phyloP scores from a whole-genome alignment of 345 rosid genomes.

The Populus euphratica region DNA sequence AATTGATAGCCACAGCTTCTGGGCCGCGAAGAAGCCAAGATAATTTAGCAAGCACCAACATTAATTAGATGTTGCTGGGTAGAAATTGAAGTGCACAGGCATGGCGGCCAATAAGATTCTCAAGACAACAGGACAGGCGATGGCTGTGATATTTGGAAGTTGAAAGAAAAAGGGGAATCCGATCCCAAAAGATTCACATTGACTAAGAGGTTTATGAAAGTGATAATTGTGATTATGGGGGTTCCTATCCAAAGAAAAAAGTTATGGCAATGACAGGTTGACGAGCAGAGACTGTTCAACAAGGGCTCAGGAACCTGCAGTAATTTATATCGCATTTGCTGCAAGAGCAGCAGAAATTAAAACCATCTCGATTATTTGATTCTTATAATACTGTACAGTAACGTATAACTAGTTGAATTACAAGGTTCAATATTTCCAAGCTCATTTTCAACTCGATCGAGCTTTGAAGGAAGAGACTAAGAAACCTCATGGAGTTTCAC shows the following conservation, averaged over 20 bases:
- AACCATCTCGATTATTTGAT: not conserved
- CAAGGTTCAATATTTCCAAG: slow-evolving; percentile 1
- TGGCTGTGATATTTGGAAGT: not conserved
- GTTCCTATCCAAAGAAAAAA: not conserved
- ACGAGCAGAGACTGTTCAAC: too few species aligned
- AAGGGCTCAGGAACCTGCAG: not conserved
- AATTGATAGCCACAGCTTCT: not conserved
- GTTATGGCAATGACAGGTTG: too few species aligned
- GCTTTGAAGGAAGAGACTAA: not conserved
- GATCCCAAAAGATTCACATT: not conserved
- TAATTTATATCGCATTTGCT: not conserved
- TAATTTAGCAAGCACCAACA: not conserved
- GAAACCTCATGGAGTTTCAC: slow-evolving; percentile 18
- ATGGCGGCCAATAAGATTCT: not conserved
- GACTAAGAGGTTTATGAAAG: not conserved
- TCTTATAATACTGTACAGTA: not conserved
- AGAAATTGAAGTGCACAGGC: not conserved
- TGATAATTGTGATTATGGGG: not conserved
- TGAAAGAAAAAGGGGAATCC: not conserved
- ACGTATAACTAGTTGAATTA: not conserved
- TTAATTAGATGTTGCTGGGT: not conserved
- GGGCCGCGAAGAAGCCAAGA: not conserved
- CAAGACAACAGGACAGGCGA: not conserved
- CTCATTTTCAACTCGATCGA: not conserved
- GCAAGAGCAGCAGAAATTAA: not conserved